Base-by-base conservation (phyloP, 2,329 filamentous ascomycete genomes). In the Diplodia intermedia region DNA sequence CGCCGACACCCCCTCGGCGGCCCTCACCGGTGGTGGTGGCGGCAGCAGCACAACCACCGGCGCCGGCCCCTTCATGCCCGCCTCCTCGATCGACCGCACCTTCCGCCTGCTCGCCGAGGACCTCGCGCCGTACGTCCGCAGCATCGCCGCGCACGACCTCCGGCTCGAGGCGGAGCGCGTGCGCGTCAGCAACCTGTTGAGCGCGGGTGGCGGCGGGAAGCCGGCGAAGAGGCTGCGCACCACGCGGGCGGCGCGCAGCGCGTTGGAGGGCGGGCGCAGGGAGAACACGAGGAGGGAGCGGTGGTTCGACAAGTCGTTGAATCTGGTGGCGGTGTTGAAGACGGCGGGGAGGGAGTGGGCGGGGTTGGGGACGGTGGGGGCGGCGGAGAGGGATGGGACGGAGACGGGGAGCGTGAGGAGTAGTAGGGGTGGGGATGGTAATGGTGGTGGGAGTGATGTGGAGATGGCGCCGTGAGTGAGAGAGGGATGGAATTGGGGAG, bases 91-190 rank as follows among this genome's bases (percentile, higher is more conserved):
- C 71, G 93, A 97, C 73, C 88, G 91, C 53, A 88, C 88, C 0
- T 81, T 91, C 73, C 77, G 79, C 0, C 82, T 89, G 23, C 87
- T 97, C 38, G 85, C 87, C 0, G 81, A 90, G 14, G 95, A 99
- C 71, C 83, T 98, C 1, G 94, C 93, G 0, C 95, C 96, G 0
- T 98, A 92, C 77, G 87, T 98, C n/a, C 91, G 96, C 12, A 85
- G 86, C 47, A 98, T 99, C 69, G 89, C 94, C 1, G 84, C 89
- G 0, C 91, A 90, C 75, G 94, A 98, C 72, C 82, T 88, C 23
- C 84, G 84, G 1, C 85, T 95, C 1, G 90, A 93, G 73, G 83
- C 88, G 69, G 87, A 92, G 71, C 86, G 92, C 12, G 76, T 86
- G 8, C 85, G 85, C 20, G 78, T 91, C 11, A 88, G 87, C 71